These are phyloP conservation scores for Phoma sp. DNA, from an alignment of 2,329 filamentous ascomycete genomes.

Conservation along the genomic window DNA sequence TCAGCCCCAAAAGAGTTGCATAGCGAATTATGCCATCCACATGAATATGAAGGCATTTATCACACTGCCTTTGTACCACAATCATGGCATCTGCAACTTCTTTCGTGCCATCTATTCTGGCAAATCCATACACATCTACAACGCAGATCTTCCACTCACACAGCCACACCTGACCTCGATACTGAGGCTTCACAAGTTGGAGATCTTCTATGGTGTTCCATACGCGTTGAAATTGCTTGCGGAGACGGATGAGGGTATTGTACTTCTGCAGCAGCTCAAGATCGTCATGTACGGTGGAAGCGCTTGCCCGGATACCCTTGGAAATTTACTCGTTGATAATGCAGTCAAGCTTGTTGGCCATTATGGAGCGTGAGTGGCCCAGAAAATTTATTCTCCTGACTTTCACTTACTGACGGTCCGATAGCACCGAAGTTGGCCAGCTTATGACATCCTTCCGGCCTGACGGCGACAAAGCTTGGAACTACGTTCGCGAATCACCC, in stretches of 20 bases:
- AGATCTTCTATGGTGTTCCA: constrained; percentile 68
- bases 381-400: background rate
- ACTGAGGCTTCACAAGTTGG: constrained; percentile 42
- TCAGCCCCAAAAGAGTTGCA: constrained; percentile 56
- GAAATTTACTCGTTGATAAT: constrained; percentile 58
- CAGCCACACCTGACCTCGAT: constrained; percentile 24
- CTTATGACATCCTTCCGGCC: constrained; percentile 67
- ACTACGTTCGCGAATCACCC: constrained; percentile 59
- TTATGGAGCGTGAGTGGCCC: constrained; percentile 59
- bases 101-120: constrained; percentile 33
- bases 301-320: constrained; percentile 64
- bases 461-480: constrained; percentile 63
- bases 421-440: constrained; percentile 65
- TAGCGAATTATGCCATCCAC: constrained; percentile 28
- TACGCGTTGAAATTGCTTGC: constrained; percentile 69
- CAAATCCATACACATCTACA: constrained; percentile 34
- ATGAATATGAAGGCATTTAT: constrained; percentile 33
- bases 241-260: constrained; percentile 63
- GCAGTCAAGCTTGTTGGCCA: constrained; percentile 63
- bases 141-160: constrained; percentile 33
- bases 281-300: constrained; percentile 65
- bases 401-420: constrained; percentile 1
- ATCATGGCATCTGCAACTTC: constrained; percentile 37
- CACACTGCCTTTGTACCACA: constrained; percentile 32
- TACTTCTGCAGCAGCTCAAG: constrained; percentile 55